phyloP scores from a whole-genome alignment of 2,329 filamentous ascomycete genomes.

The Xylaria sp. region DNA sequence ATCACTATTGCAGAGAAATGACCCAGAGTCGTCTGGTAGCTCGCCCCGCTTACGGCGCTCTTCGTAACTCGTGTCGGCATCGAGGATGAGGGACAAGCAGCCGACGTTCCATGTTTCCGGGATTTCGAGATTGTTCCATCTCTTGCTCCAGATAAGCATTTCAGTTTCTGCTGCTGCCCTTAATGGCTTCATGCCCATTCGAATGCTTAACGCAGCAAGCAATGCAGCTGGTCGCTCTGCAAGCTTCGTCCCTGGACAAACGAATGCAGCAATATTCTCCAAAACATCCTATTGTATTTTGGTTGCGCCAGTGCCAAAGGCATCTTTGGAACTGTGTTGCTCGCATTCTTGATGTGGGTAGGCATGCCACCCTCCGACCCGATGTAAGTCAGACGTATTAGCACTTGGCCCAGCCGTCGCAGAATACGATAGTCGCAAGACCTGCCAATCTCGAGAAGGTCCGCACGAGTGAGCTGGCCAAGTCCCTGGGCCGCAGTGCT shows the following conservation, averaged over 20 bases:
- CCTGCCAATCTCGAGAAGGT: slow-evolving; percentile 63
- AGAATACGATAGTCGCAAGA: slow-evolving; percentile 62
- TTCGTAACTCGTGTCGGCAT: slow-evolving; percentile 56
- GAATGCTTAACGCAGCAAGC: slow-evolving; percentile 61
- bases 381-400: slow-evolving; percentile 60
- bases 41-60: slow-evolving; percentile 45
- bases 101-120: slow-evolving; percentile 62
- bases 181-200: slow-evolving; percentile 59
- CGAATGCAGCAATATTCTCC: slow-evolving; percentile 29
- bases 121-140: slow-evolving; percentile 60
- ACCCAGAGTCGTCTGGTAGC: slow-evolving; percentile 24
- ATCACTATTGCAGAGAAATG: slow-evolving; percentile 53
- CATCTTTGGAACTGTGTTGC: slow-evolving; percentile 49
- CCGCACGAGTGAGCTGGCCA: slow-evolving; percentile 54
- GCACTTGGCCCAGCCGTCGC: slow-evolving; percentile 58
- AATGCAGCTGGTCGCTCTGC: slow-evolving; percentile 57
- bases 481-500: slow-evolving; percentile 36
- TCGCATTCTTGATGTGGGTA: slow-evolving; percentile 53
- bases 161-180: slow-evolving; percentile 55
- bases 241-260: slow-evolving; percentile 62
- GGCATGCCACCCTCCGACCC: slow-evolving; percentile 55
- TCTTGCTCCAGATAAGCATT: slow-evolving; percentile 54
- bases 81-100: slow-evolving; percentile 59
- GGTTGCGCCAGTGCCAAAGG: slow-evolving; percentile 1
- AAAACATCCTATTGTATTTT: neutral